A percentile compares a stretch with the other conserved stretches of the same genome.
Conservation (phyloP, 352 stramenopile genomes). For the Phytophthora foliorum region DNA sequence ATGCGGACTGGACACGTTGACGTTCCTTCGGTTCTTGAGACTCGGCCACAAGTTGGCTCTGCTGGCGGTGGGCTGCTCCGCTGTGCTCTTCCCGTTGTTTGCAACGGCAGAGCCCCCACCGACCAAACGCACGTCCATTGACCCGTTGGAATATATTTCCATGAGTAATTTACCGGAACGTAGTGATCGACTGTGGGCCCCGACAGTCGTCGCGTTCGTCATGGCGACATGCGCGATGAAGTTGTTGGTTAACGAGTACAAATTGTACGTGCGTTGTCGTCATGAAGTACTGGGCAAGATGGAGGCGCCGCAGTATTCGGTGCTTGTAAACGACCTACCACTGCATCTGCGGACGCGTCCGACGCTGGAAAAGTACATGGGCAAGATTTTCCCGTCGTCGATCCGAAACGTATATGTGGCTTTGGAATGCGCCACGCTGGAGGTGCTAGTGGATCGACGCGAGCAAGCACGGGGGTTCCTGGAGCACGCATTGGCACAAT, state of each 20-base stretch:
- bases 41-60: constrained; percentile 77
- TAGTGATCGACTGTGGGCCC: constrained; percentile 71
- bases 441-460: constrained; percentile 62
- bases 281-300: constrained; percentile 66
- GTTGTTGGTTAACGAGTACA: constrained; percentile 71
- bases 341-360: constrained; percentile 62
- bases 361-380: constrained; percentile 79
- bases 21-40: constrained; percentile 75
- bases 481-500: constrained; percentile 63
- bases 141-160: constrained; percentile 71
- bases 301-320: constrained; percentile 75
- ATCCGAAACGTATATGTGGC: constrained; percentile 76
- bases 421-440: constrained; percentile 69
- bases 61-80: constrained; percentile 65
- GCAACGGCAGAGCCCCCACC: constrained; percentile 49
- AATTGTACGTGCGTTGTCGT: constrained; percentile 63
- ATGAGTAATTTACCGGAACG: constrained; percentile 77
- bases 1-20: constrained; percentile 82
- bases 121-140: constrained; percentile 38
- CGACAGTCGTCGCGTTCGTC: constrained; percentile 60
- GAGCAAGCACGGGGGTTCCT: constrained; percentile 54
- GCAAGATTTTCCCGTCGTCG: constrained; percentile 71
- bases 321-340: constrained; percentile 80
- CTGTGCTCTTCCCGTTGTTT: constrained; percentile 75
- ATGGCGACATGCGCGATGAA: constrained; percentile 67